Percentiles rank a stretch among this genome's conserved stretches.
These are phyloP conservation scores for Sporothrix globosa DNA, from an alignment of 2,329 filamentous ascomycete genomes.

Conservation along the genomic window DNA sequence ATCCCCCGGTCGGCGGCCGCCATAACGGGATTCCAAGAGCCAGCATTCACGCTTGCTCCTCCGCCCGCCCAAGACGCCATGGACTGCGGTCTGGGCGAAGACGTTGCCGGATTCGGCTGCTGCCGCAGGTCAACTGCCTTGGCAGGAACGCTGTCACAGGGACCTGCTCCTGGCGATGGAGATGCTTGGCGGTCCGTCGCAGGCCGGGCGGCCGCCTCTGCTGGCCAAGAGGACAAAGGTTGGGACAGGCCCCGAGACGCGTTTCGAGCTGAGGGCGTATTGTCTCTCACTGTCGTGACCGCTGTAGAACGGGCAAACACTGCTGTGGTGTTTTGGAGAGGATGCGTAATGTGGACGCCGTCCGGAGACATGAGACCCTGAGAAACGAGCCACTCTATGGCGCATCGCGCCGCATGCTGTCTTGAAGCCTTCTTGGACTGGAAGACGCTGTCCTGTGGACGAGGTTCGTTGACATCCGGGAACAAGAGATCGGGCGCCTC, in stretches of 20 bases:
- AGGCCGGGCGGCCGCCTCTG: not conserved
- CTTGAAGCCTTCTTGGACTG: constrained; percentile 58
- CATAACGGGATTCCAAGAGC: constrained; percentile 11
- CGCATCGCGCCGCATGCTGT: constrained; percentile 56
- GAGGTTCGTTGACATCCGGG: constrained; percentile 40
- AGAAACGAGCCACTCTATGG: constrained; percentile 48
- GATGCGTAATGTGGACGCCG: constrained; percentile 33
- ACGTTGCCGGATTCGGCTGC: constrained; percentile 8
- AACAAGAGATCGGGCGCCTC: constrained; percentile 39
- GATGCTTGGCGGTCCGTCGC: not conserved
- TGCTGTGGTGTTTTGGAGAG: not conserved
- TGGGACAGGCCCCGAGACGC: not conserved
- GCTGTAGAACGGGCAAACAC: not conserved
- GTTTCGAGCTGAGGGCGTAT: not conserved
- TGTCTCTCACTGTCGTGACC: not conserved
- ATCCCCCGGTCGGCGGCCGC: constrained; percentile 7
- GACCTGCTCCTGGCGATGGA: not conserved
- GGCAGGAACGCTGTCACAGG: not conserved
- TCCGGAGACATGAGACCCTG: constrained; percentile 40
- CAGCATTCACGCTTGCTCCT: not conserved
- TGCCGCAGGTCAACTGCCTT: no score
- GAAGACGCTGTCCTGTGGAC: constrained; percentile 43
- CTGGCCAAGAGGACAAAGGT: not conserved
- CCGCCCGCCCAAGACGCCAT: constrained; percentile 29
- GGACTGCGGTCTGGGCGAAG: not conserved